These are phyloP conservation scores for Xylariaceae sp. DNA, from an alignment of 2,329 filamentous ascomycete genomes.

Conservation along the genomic window DNA sequence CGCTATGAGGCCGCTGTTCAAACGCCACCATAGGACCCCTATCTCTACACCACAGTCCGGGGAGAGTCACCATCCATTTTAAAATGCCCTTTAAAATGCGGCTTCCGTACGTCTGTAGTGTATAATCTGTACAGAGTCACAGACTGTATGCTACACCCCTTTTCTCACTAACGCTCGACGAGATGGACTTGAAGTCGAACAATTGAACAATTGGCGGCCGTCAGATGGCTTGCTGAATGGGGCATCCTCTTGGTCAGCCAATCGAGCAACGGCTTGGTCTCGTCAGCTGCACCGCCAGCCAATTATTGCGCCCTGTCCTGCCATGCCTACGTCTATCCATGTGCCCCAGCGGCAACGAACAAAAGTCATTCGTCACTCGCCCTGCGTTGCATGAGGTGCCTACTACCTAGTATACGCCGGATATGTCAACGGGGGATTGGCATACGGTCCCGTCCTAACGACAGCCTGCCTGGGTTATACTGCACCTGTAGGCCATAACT, in stretches of 20 bases:
- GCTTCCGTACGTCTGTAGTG: too few relatives aligned
- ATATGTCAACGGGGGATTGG: slow-evolving; percentile 6
- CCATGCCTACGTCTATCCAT: slow-evolving; percentile 6
- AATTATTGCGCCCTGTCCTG: slow-evolving; percentile 15
- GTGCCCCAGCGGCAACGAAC: slow-evolving; percentile 8
- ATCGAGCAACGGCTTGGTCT: slow-evolving; percentile 15
- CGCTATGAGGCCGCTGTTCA: too few relatives aligned
- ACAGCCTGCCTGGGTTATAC: slow-evolving; percentile 2
- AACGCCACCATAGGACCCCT: too few relatives aligned
- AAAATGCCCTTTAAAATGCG: too few relatives aligned
- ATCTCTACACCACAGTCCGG: too few relatives aligned
- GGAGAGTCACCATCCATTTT: too few relatives aligned
- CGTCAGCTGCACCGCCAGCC: slow-evolving; percentile 19
- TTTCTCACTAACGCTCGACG: too few relatives aligned
- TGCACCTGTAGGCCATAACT: background rate
- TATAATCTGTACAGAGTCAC: too few relatives aligned
- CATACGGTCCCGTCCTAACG: slow-evolving; percentile 12
- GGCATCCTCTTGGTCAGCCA: slow-evolving; percentile 17
- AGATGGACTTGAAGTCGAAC: too few relatives aligned
- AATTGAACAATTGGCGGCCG: slow-evolving; percentile 16
- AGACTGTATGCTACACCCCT: too few relatives aligned
- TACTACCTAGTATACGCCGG: slow-evolving; percentile 5
- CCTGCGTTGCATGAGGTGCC: slow-evolving; percentile 11
- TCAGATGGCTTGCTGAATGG: slow-evolving; percentile 20
- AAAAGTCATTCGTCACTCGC: slow-evolving; percentile 10